These are phyloP conservation scores for Cnidoscolus chayamansa DNA, from an alignment of 441 rosid genomes.

Conservation along the genomic window DNA sequence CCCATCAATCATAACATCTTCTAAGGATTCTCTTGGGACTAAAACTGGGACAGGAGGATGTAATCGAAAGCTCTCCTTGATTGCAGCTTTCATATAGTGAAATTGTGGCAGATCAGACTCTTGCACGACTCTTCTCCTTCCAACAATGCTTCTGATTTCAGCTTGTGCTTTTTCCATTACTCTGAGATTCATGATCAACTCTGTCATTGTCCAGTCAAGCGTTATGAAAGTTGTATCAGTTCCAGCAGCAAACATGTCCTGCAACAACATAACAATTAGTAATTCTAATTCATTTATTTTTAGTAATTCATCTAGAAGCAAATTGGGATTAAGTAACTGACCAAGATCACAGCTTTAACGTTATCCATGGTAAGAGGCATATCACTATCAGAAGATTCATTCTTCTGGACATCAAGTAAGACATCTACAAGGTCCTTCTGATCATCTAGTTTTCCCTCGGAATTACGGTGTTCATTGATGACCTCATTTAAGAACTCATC, in stretches of 20 bases:
- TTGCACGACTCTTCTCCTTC: conserved; percentile 36
- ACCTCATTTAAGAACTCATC: conserved; percentile 46
- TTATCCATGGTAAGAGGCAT: conserved; percentile 42
- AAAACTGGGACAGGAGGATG: conserved; percentile 51
- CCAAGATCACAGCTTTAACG: conserved; percentile 55
- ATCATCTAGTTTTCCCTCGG: conserved; percentile 18
- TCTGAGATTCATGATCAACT: conserved; percentile 43
- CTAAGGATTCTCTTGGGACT: conserved; percentile 51
- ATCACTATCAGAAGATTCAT: conserved; percentile 25
- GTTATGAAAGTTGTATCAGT: conserved; percentile 57
- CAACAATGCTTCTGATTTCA: conserved; percentile 37
- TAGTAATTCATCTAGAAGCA: not conserved
- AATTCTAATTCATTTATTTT: too few species aligned
- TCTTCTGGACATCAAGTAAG: conserved; percentile 37
- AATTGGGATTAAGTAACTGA: conserved; percentile 22
- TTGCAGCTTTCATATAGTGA: conserved; percentile 40
- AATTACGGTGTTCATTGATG: conserved; percentile 35
- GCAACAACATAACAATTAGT: conserved; percentile 11
- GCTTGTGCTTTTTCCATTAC: conserved; percentile 51
- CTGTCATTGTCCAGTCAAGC: conserved; percentile 71
- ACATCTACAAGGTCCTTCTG: conserved; percentile 44
- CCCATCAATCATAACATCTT: conserved; percentile 37
- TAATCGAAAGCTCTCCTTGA: conserved; percentile 43
- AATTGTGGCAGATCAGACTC: conserved; percentile 43
- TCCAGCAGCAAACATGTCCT: conserved; percentile 78